Base-by-base conservation (phyloP, 1,139 yeast species). In the Magnusiomyces suaveolens region DNA sequence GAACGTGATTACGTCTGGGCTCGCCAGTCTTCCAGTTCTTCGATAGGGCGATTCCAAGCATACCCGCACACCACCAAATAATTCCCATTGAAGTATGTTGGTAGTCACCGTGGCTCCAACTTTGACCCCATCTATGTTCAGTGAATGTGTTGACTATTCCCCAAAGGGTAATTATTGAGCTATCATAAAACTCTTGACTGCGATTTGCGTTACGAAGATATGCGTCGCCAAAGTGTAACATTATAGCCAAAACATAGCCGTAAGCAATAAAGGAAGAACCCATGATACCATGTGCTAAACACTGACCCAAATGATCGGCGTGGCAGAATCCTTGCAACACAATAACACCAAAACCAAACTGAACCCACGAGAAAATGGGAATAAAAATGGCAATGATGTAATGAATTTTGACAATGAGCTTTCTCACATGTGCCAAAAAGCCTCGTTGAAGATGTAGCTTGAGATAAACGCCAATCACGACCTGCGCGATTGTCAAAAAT, bases 81-180 rank as follows among this genome's bases (percentile, higher is more conserved):
- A 90, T 85, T 1, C 97, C 97, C 96, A 90, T 88, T 29, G 95
- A 80, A 0, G 97, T 88, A 69, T 89, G 97, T 70, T 89, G 96
- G 67, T 84, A 87, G 53, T 71, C 75, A 33, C 95, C 94, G 75
- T 87, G 94, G 51, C 79, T 76, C 97, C 97, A 90, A 10, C 75
- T 79, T 65, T 87, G 92, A 39, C 95, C 95, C 97, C 97, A 89
- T 59, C 97, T 74, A 68, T 90, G 97, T 68, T 90, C 97, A 0
- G 97, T 90, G 68, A 90, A 90, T 0, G 97, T 88, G 68, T 90
- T 90, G 57, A 90, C 85, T 43, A 89, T 81, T 3, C 97, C 97
- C 96, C 96, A 90, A 21, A 77, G 69, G 57, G 87, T 83, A 81
- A 90, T 88, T 50, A 88, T 78, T 48, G 79, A 63, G 46, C 90